Percentiles rank a stretch among this genome's conserved stretches.
Conservation (phyloP, 306 rosid genomes). For the Cyamopsis tetragonoloba region DNA sequence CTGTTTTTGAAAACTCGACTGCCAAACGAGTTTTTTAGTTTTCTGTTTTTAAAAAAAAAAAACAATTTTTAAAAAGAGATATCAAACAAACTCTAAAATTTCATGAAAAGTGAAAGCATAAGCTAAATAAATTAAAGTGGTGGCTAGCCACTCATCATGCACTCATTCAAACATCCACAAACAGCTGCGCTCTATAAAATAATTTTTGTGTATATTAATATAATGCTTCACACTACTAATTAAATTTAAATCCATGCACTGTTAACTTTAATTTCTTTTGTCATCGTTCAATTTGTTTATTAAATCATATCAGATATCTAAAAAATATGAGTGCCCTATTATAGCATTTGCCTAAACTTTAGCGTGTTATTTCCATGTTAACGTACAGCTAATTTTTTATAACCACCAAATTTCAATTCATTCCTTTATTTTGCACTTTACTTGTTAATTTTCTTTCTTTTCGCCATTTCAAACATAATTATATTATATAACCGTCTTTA, state of each 20-base stretch:
- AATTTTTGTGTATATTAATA: not conserved
- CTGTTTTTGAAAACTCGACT: no score
- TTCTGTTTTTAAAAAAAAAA: no score
- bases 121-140: not conserved
- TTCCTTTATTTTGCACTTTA: not conserved
- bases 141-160: slow-evolving; percentile 26
- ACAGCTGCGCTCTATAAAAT: not conserved
- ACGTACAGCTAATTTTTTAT: no score
- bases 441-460: not conserved
- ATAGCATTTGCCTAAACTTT: not conserved
- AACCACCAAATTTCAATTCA: not conserved
- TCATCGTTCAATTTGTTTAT: no score
- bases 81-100: slow-evolving; percentile 17
- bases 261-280: no score
- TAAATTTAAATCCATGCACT: no score
- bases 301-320: no score
- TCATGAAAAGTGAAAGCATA: slow-evolving; percentile 2
- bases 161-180: slow-evolving; percentile 1
- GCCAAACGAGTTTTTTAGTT: no score
- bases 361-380: not conserved
- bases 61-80: no score
- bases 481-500: no score
- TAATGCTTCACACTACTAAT: not conserved
- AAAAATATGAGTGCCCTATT: no score
- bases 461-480: no score